Percentiles rank a stretch among this genome's conserved stretches.
phyloP scores from a whole-genome alignment of 1,284 basidiomycete genomes.

The Coniferiporia sulphurascens region DNA sequence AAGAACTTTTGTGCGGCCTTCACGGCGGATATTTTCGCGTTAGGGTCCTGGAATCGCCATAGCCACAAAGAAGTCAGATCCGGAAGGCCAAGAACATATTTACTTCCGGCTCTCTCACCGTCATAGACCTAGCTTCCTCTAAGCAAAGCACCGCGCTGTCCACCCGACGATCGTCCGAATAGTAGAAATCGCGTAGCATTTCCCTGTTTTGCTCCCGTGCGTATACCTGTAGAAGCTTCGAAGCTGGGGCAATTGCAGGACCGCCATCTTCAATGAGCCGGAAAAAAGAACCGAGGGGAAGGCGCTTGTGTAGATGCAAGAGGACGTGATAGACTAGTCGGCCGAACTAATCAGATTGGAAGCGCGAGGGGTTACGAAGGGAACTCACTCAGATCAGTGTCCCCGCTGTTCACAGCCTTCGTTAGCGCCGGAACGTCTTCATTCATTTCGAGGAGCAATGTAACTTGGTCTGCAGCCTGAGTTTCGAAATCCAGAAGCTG shows the following conservation, averaged over 20 bases:
- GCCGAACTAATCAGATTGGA: not conserved
- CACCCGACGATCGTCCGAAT: conserved; percentile 92
- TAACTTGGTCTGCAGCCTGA: conserved; percentile 89
- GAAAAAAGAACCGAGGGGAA: conserved; percentile 92
- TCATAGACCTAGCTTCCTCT: conserved; percentile 69
- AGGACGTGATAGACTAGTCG: conserved; percentile 83
- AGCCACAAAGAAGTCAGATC: too few species aligned
- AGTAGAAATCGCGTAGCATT: conserved; percentile 94
- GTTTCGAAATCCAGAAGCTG: conserved; percentile 91
- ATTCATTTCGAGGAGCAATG: conserved; percentile 89
- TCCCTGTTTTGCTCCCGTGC: conserved; percentile 87
- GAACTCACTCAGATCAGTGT: conserved; percentile 83
- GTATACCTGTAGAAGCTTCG: conserved; percentile 78
- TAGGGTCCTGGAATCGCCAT: conserved; percentile 49
- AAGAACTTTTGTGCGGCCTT: conserved; percentile 89
- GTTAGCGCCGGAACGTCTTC: conserved; percentile 85
- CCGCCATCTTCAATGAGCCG: conserved; percentile 89
- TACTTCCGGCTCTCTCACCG: conserved; percentile 34
- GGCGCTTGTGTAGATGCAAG: conserved; percentile 75
- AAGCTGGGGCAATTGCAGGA: conserved; percentile 66
- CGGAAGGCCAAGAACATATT: too few species aligned
- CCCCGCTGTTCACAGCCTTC: conserved; percentile 92
- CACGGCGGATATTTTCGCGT: conserved; percentile 65
- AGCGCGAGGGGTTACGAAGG: not conserved
- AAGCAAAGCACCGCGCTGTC: conserved; percentile 86